phyloP scores from a whole-genome alignment of 2,329 filamentous ascomycete genomes.

The Xylariaceae sp. region DNA sequence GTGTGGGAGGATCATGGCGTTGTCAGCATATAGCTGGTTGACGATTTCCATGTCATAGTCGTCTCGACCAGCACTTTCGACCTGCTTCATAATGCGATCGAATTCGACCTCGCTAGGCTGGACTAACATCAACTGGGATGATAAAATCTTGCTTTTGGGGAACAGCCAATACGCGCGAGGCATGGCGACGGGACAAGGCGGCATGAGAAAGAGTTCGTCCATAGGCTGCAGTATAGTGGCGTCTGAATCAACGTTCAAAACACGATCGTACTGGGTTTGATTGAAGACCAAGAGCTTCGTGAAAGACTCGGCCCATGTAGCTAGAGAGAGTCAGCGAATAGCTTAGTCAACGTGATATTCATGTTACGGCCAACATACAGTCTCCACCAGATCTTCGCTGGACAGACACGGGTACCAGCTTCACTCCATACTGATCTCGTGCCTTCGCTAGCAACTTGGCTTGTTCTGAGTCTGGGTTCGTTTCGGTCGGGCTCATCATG shows the following conservation, averaged over 20 bases:
- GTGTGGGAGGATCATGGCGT: slow-evolving; percentile 67
- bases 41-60: slow-evolving; percentile 72
- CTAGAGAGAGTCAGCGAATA: slow-evolving; percentile 28
- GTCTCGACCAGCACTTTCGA: slow-evolving; percentile 38
- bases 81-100: slow-evolving; percentile 43
- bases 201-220: slow-evolving; percentile 75
- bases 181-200: slow-evolving; percentile 66
- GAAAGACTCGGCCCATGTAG: slow-evolving; percentile 67
- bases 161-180: slow-evolving; percentile 74
- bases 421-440: slow-evolving; percentile 52
- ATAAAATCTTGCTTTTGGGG: slow-evolving; percentile 58
- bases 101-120: slow-evolving; percentile 62
- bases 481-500: slow-evolving; percentile 44
- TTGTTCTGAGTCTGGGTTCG: slow-evolving; percentile 37
- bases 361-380: slow-evolving; percentile 37
- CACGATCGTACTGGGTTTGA: slow-evolving; percentile 62
- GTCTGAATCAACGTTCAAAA: slow-evolving; percentile 65
- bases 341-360: background rate
- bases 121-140: slow-evolving; percentile 67
- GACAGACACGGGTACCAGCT: slow-evolving; percentile 49
- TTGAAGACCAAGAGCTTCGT: slow-evolving; percentile 74
- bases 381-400: slow-evolving; percentile 46
- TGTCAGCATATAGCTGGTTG: slow-evolving; percentile 65
- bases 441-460: slow-evolving; percentile 48
- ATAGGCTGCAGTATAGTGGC: slow-evolving; percentile 65